Base-by-base conservation (phyloP, 331 rosid genomes). In the Rhamnella rubrinervis region DNA sequence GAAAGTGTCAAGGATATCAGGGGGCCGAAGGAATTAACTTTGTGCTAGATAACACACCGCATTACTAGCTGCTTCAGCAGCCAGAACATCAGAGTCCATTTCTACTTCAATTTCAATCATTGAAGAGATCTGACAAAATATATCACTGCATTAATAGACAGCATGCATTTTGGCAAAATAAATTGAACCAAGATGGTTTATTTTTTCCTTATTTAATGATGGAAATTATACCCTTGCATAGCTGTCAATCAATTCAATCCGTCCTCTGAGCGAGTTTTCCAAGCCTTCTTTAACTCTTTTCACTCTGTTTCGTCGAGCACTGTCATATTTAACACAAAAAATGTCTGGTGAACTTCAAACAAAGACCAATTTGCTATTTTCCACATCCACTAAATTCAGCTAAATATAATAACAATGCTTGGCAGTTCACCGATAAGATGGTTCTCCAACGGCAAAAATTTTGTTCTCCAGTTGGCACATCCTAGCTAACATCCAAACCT, bases 401-500 rank as follows among this genome's bases (percentile, higher is more conserved):
- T 51, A 51, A 37, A 6, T 61, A 67, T 46, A 41, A 40, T 25
- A 51, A 52, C 41, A 53, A 56, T 67, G 41, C 62, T 66, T 52
- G 56, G 41, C 41, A 58, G 63, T 66, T 84, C 81, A 93, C 97
- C 96, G 84, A 72, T 93, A 93, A 67, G 91, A 86, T 73, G 96
- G 89, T 71, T 93, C 97, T 77, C 98, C 98, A 55, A 91, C 90
- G 17, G 97, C 98, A 58, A 86, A 78, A 63, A 93, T 93, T 84
- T 93, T 91, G 88, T 91, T 91, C 85, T 93, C 93, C 53, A 93
- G 89, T 83, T 93, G 98, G 86, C 91, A 87, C 97, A 93, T 91
- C 69, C 98, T 85, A 84, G 97, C 97, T 78, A 93, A 78, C 92
- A 93, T 89, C 98, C 96, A 93, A 60, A 93, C 91, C 98, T 93